Evolutionary conservation across 2,329 filamentous ascomycete species (phyloP).

Genomic region (Claviceps humidiphila): DNA sequence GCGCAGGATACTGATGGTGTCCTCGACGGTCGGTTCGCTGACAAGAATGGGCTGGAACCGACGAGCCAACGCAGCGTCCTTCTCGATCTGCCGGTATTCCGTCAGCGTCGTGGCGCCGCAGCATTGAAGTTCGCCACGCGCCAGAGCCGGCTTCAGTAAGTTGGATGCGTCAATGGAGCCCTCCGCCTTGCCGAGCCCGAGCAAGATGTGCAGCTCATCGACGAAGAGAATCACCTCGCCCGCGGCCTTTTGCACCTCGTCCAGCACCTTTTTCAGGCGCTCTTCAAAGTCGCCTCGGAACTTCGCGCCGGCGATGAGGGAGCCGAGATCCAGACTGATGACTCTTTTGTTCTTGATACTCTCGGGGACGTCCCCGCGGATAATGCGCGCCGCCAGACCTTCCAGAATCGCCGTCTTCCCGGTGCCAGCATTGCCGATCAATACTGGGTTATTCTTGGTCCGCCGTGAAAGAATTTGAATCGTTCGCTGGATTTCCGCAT

Average conservation of each 20-base stretch:
- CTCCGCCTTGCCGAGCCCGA: slow-evolving; percentile 88
- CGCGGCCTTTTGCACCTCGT: slow-evolving; percentile 79
- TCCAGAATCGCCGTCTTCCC: slow-evolving; percentile 92
- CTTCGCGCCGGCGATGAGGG: slow-evolving; percentile 88
- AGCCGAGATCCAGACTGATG: slow-evolving; percentile 75
- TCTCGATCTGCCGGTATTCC: slow-evolving; percentile 89
- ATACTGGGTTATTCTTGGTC: slow-evolving; percentile 90
- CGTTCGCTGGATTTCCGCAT: slow-evolving; percentile 81
- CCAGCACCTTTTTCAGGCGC: slow-evolving; percentile 76
- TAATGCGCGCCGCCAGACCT: slow-evolving; percentile 78
- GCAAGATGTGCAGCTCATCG: slow-evolving; percentile 81
- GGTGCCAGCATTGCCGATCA: slow-evolving; percentile 84
- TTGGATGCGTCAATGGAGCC: slow-evolving; percentile 96
- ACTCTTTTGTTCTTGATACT: slow-evolving; percentile 92
- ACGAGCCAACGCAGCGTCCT: slow-evolving; percentile 83
- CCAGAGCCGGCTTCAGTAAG: slow-evolving; percentile 83
- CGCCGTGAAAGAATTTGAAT: slow-evolving; percentile 86
- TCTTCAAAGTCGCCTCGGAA: slow-evolving; percentile 96
- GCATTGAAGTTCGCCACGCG: slow-evolving; percentile 84
- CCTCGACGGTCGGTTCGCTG: slow-evolving; percentile 79
- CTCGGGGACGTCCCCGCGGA: slow-evolving; percentile 85
- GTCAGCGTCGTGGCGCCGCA: slow-evolving; percentile 88
- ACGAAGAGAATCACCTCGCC: slow-evolving; percentile 90
- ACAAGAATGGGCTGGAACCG: slow-evolving; percentile 91
- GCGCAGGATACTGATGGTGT: slow-evolving; percentile 88